phyloP scores from a whole-genome alignment of 2,329 filamentous ascomycete species.

The Alternaria sp. region DNA sequence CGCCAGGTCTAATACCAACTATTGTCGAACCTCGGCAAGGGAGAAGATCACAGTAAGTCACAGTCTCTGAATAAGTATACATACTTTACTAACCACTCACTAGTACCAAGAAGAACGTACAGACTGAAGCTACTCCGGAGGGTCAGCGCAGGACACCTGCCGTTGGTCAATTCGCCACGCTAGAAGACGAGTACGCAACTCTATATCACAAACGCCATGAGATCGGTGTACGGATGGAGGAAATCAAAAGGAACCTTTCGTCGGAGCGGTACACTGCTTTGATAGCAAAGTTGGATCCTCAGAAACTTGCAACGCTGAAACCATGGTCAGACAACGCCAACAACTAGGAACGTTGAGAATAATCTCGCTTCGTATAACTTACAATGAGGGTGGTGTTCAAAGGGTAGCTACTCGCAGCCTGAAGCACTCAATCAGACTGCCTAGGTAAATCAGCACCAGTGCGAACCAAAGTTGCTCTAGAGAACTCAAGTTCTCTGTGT shows the following conservation, averaged over 20 bases:
- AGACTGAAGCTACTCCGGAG: background rate
- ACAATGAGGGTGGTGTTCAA: background rate
- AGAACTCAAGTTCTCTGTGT: background rate
- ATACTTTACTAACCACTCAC: background rate
- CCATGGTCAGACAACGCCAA: background rate
- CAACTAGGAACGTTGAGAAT: background rate
- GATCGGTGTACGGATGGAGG: background rate
- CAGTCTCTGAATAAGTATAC: background rate
- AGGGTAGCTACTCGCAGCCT: background rate
- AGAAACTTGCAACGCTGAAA: background rate
- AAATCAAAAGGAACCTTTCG: background rate
- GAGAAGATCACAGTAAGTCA: background rate
- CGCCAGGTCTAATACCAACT: background rate
- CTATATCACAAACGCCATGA: constrained; percentile 1
- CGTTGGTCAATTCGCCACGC: background rate
- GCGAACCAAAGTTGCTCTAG: background rate
- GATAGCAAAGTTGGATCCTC: constrained; percentile 4
- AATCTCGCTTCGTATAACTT: too few species aligned
- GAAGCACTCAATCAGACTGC: background rate
- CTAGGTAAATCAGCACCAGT: background rate
- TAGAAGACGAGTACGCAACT: background rate
- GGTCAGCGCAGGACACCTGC: background rate
- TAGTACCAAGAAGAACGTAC: background rate
- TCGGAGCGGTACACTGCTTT: constrained; percentile 2
- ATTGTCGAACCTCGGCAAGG: background rate